A percentile compares a stretch with the other conserved stretches of the same genome.
phyloP scores from a whole-genome alignment of 257 asterid species.

The Lithospermum erythrorhizon region DNA sequence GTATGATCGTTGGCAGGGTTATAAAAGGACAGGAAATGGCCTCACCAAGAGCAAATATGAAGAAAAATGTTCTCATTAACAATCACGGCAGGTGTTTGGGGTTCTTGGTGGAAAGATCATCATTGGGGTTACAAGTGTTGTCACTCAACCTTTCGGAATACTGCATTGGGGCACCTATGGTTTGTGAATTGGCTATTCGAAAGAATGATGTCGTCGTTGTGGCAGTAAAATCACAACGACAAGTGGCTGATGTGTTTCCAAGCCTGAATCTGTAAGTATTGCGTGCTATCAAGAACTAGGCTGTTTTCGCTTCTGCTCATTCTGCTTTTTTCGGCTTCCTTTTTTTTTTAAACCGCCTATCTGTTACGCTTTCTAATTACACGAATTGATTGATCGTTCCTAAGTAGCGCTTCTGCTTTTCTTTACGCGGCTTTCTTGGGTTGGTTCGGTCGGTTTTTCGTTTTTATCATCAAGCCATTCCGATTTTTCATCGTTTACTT shows the following conservation, averaged over 20 bases:
- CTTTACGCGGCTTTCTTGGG: too few species aligned
- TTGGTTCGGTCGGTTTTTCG: too few species aligned
- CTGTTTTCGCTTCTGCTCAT: too few species aligned
- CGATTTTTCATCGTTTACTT: too few species aligned
- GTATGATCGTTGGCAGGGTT: slow-evolving; percentile 86
- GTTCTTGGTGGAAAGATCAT: slow-evolving; percentile 95
- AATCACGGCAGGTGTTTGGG: slow-evolving; percentile 89
- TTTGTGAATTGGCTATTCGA: slow-evolving; percentile 50
- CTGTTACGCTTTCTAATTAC: too few species aligned
- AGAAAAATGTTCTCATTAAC: slow-evolving; percentile 63
- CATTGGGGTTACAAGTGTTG: slow-evolving; percentile 98
- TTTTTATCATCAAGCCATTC: too few species aligned
- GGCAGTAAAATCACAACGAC: slow-evolving; percentile 45
- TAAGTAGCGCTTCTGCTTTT: too few species aligned
- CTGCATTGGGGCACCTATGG: slow-evolving; percentile 78
- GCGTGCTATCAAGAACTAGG: slow-evolving; percentile 14
- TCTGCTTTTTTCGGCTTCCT: too few species aligned
- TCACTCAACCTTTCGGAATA: slow-evolving; percentile 74
- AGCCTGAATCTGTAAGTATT: slow-evolving; percentile 16
- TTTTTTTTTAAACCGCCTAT: too few species aligned
- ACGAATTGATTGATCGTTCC: too few species aligned
- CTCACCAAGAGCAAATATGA: slow-evolving; percentile 78
- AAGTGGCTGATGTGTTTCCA: slow-evolving; percentile 44
- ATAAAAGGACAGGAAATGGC: slow-evolving; percentile 88
- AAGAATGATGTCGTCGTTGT: slow-evolving; percentile 45